Base-by-base conservation (phyloP, 2,329 filamentous ascomycete genomes). In the Penicillium sp. region DNA sequence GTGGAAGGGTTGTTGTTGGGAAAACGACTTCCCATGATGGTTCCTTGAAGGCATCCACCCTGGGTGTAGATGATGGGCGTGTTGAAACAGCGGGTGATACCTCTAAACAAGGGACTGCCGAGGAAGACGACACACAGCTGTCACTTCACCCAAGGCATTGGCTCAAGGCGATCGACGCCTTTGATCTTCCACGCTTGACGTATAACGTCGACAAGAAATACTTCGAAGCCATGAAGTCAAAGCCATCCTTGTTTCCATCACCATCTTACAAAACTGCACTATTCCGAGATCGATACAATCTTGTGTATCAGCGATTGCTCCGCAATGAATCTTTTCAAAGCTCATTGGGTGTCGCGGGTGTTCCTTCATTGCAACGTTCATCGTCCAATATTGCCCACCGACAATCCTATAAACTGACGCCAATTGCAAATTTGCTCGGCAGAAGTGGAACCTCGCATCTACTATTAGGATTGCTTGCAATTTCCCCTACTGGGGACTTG, bases 241-340 rank as follows among this genome's bases (percentile, higher is more conserved):
- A 86, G 62, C 84, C 89, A 15, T 88, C 88, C 1, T 71, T 93
- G 40, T 80, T 99, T 61, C 91, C 95, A 0, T 79, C 84, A 9
- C 86, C 91, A 16, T 84, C 87, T 6, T 89, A 92, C 69, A 96
- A 96, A 74, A 96, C 91, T 2, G 81, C 86, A 3, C 79, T 94
- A 44, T 97, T 97, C 76, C 86, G 92, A 63, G 92, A 97, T 72
- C 85, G 92, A 61, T 97, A 95, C 73, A 89, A 96, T 67, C 84
- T 97, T 53, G 88, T 97, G 50, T 90, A 97, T 72, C 93, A 97
- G 73, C 87, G 94, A 19, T 84, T 97, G 19, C 83, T 97, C 40
- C 88, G 94, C 48, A 97, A 97, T 70, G 92, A 97, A 74, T 87
- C 90, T 21, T 99, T 99, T 67, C 92, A 97, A 72, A 86, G 86